Evolutionary conservation across 139 green algal species (phyloP).

Genomic region (Chlorella sp.): DNA sequence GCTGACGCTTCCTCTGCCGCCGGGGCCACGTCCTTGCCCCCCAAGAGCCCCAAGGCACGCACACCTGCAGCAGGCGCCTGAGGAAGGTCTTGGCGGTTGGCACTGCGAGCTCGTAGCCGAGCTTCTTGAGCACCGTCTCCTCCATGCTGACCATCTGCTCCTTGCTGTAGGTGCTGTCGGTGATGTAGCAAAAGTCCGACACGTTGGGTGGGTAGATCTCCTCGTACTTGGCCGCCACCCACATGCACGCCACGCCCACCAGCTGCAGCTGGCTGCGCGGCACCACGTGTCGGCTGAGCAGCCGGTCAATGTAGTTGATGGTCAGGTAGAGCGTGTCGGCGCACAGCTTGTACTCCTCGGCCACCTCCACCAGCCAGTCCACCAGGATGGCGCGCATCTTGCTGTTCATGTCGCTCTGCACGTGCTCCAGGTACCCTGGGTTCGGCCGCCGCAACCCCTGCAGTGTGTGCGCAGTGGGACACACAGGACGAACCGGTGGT

Average conservation of each 20-base stretch:
- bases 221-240: conserved; percentile 95
- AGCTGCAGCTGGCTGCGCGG: conserved; percentile 49
- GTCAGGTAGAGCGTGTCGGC: conserved; percentile 89
- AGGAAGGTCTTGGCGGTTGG: conserved; percentile 94
- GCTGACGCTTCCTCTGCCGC: too few relatives aligned
- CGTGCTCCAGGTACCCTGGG: conserved; percentile 58
- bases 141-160: conserved; percentile 84
- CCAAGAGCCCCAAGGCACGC: background rate
- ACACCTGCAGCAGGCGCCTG: conserved; percentile 43
- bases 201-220: conserved; percentile 95
- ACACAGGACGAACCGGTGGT: background rate
- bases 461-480: too few relatives aligned
- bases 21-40: too few relatives aligned
- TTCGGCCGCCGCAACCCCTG: conserved; percentile 57
- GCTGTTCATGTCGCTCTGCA: conserved; percentile 86
- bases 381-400: conserved; percentile 93
- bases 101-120: conserved; percentile 85
- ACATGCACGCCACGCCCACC: conserved; percentile 89
- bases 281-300: conserved; percentile 55
- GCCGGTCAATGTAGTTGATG: conserved; percentile 86
- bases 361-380: conserved; percentile 96
- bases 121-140: conserved; percentile 64
- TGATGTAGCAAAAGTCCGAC: conserved; percentile 95
- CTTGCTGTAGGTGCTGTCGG: conserved; percentile 93
- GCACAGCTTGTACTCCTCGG: conserved; percentile 89